Evolutionary conservation across 2,329 filamentous ascomycete genomes (phyloP).

Genomic region (Pseudogymnoascus verrucosus): DNA sequence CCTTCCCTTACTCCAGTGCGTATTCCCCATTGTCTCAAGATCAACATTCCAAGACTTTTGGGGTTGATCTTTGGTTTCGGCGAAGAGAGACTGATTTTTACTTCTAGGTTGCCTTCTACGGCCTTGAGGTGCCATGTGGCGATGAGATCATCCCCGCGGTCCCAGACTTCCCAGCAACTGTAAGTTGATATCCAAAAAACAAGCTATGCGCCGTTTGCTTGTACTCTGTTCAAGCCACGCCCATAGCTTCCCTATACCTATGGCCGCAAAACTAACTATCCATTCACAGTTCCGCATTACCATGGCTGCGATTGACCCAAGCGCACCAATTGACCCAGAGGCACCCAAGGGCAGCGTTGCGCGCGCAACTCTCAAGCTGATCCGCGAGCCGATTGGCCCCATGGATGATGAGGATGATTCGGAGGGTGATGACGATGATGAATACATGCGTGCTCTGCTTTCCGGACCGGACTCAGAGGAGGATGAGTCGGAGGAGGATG

Average conservation of each 20-base stretch:
- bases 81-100: not conserved
- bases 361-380: constrained; percentile 83
- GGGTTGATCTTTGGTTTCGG: not conserved
- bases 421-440: constrained; percentile 57
- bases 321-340: constrained; percentile 60
- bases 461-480: constrained; percentile 40
- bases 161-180: constrained; percentile 73
- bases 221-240: not conserved
- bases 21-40: not conserved
- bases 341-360: constrained; percentile 55
- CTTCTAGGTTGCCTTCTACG: constrained; percentile 67
- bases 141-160: constrained; percentile 74
- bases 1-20: constrained; percentile 6
- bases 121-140: constrained; percentile 81
- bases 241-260: not conserved
- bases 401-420: constrained; percentile 42
- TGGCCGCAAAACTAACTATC: constrained; percentile 8
- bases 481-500: constrained; percentile 49
- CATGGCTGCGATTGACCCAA: constrained; percentile 96
- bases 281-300: constrained; percentile 77
- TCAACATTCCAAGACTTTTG: not conserved
- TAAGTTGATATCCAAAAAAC: constrained; percentile 41
- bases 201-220: not conserved
- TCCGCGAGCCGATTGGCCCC: constrained; percentile 60
- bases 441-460: constrained; percentile 51